phyloP scores from a whole-genome alignment of 1,139 yeast species.

The Wickerhamomyces sp. region DNA sequence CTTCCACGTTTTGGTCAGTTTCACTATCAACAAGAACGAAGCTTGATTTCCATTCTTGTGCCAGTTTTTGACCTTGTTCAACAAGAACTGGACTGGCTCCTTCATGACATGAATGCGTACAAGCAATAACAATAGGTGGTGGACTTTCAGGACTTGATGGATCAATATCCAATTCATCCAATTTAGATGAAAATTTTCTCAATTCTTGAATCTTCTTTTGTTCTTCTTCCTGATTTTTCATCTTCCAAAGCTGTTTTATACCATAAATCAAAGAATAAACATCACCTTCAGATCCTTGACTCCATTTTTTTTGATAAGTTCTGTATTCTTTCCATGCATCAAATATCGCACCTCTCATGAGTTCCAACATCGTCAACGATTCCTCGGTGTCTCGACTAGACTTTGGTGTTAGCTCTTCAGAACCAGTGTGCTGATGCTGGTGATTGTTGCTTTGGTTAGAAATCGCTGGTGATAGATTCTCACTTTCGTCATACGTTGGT shows the following conservation, averaged over 20 bases:
- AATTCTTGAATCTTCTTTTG: constrained; percentile 16
- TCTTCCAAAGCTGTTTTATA: constrained; percentile 53
- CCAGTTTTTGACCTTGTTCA: constrained; percentile 50
- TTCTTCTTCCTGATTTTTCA: constrained; percentile 24
- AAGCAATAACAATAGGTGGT: constrained; percentile 65
- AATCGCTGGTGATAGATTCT: constrained; percentile 8
- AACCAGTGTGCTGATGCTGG: too few relatives aligned
- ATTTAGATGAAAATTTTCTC: constrained; percentile 19
- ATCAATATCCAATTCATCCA: constrained; percentile 29
- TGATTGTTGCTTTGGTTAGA: constrained; percentile 9
- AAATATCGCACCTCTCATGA: constrained; percentile 48
- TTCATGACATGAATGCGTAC: constrained; percentile 53
- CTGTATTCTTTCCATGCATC: constrained; percentile 74
- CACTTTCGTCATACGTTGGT: constrained; percentile 24
- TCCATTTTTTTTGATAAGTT: constrained; percentile 49
- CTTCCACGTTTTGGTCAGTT: constrained; percentile 45
- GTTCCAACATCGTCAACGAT: constrained; percentile 41
- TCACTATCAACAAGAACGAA: constrained; percentile 55
- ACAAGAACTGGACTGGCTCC: constrained; percentile 55
- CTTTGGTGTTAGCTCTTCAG: constrained; percentile 1
- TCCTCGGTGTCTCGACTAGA: constrained; percentile 19
- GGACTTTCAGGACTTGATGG: constrained; percentile 46
- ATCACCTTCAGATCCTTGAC: constrained; percentile 61
- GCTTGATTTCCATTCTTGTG: constrained; percentile 58
- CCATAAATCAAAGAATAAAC: constrained; percentile 54